Evolutionary conservation across 202 grass and related monocot genomes (phyloP), one percentile per base, ranked within the genome.

Genomic region (Musa balbisiana): DNA sequence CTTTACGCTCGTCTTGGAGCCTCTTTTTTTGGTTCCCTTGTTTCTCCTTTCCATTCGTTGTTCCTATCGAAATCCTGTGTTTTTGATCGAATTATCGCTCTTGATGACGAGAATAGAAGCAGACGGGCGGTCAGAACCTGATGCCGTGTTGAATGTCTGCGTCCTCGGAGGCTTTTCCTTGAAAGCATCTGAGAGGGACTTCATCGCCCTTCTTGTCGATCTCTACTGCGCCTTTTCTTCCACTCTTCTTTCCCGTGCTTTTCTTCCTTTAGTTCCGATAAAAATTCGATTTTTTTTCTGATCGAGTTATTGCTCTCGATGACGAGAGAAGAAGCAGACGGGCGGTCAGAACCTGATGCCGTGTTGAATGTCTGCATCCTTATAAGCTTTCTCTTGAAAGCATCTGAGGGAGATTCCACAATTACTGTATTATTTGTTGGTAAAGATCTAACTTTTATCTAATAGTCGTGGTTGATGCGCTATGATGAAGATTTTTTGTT

Each of bases 271-370:
- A 6, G 33, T 43, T 43, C 33, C 33, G 4, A 43, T 43, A 58
- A 58, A 19, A 15, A 17, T 58, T 58, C 55, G 5, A 58, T 17
- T 58, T 58, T 58, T 56, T 43, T 43, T 43, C 33, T 58, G 14
- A 58, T 19, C 55, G 13, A 59, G 8, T 59, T 59, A n/a, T 59
- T n/a, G 4, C 67, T 86, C 85, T 88, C 90, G 33, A 84, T 92
- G 93, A 93, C 49, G 88, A 91, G 70, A 84, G 53, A 71, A 9
- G 20, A 90, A 91, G 90, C 93, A 97, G 93, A 92, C 93, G 92
- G 92, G 92, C 92, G 92, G 92, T 96, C 92, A 87, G 92, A 96
- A 88, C 80, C 89, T 96, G 93, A 91, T 93, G 90, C 90, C 90
- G 51, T 89, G 90, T 97, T 93, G 93, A 97, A 76, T 76, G 90